Conservation (phyloP, 768 basidiomycete species). For the Naganishia vaughanmartiniae region DNA sequence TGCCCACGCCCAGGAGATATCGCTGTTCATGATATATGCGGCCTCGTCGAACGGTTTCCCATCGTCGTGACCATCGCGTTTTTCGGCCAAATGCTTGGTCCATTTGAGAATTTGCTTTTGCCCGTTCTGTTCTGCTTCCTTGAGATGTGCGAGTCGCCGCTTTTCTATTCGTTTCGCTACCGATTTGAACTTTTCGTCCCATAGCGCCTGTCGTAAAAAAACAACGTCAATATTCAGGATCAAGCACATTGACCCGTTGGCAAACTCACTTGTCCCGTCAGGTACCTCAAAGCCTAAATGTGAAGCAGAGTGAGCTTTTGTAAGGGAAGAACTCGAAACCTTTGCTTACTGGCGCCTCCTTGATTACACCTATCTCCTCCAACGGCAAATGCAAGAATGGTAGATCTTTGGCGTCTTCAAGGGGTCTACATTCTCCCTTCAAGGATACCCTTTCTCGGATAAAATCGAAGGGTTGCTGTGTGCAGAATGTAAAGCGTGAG, state of each 20-base stretch:
- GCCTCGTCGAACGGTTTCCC: constrained; percentile 50
- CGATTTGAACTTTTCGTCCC: constrained; percentile 67
- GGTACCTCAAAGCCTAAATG: constrained; percentile 64
- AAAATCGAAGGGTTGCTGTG: constrained; percentile 58
- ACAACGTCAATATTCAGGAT: not conserved
- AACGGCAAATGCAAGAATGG: constrained; percentile 64
- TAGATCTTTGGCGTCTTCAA: constrained; percentile 71
- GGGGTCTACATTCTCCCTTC: constrained; percentile 71
- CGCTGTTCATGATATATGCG: constrained; percentile 56
- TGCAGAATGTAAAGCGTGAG: not conserved
- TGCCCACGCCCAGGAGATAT: constrained; percentile 83
- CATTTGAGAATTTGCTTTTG: constrained; percentile 35
- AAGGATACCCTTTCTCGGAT: constrained; percentile 87
- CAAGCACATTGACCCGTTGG: no score
- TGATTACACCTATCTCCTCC: constrained; percentile 69
- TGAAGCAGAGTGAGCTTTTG: constrained; percentile 2
- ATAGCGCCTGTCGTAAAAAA: constrained; percentile 54
- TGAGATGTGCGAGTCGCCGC: constrained; percentile 59
- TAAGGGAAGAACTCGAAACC: not conserved
- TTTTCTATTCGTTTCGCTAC: constrained; percentile 64
- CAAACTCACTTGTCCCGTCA: constrained; percentile 53
- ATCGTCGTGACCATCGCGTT: constrained; percentile 43
- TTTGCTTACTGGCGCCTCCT: constrained; percentile 60
- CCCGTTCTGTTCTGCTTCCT: constrained; percentile 46
- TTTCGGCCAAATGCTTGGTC: constrained; percentile 34